Conservation (phyloP, 179 eudicot species). For the Dionaea muscipula region DNA sequence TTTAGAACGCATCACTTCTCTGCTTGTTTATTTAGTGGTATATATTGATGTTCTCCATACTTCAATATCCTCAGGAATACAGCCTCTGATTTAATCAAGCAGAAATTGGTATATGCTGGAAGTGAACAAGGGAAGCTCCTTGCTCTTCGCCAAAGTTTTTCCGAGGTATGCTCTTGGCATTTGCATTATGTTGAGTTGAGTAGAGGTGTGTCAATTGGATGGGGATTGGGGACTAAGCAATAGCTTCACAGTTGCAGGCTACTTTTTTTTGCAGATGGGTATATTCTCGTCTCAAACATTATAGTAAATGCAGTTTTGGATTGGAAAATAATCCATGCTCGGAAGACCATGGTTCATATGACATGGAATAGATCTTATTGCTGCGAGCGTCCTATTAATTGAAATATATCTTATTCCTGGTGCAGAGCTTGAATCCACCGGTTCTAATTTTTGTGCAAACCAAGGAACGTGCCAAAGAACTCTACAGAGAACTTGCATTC, state of each 20-base stretch:
- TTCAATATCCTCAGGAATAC: slow-evolving; percentile 48
- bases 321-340: no score
- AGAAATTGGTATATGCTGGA: slow-evolving; percentile 70
- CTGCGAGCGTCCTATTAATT: no score
- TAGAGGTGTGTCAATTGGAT: no score
- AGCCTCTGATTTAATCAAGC: slow-evolving; percentile 74
- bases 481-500: slow-evolving; percentile 55
- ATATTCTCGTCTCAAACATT: no score
- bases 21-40: background rate
- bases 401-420: background rate
- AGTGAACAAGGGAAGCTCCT: slow-evolving; percentile 94
- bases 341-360: no score
- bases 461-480: slow-evolving; percentile 75
- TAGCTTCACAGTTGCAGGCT: no score
- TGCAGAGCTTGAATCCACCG: slow-evolving; percentile 81
- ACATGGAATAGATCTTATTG: no score
- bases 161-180: slow-evolving; percentile 49
- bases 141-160: slow-evolving; percentile 85
- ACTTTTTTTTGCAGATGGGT: no score
- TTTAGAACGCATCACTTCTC: background rate
- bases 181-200: no score
- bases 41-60: background rate
- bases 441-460: slow-evolving; percentile 84
- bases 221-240: no score
- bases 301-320: no score